These are phyloP conservation scores for Petunia axillaris DNA, from an alignment of 257 asterid species.

Conservation along the genomic window DNA sequence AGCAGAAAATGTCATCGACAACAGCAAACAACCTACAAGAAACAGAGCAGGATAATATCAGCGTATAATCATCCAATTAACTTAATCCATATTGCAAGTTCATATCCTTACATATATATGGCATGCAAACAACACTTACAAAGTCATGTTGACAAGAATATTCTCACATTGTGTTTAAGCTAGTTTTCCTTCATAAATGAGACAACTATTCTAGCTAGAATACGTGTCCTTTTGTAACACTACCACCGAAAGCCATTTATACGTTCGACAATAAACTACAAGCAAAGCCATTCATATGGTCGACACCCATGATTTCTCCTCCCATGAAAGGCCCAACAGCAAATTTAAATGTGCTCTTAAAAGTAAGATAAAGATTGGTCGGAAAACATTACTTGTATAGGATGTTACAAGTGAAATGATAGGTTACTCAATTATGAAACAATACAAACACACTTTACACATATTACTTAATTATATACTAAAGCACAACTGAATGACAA, in stretches of 20 bases:
- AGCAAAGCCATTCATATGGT: neutral
- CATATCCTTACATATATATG: neutral
- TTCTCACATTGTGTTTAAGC: neutral
- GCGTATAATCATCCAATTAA: neutral
- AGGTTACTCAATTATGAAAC: too few relatives aligned
- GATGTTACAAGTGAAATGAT: too few relatives aligned
- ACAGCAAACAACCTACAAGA: constrained; percentile 69
- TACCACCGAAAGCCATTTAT: neutral
- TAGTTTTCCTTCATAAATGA: neutral
- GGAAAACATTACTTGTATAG: neutral
- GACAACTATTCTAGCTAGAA: neutral
- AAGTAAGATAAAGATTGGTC: neutral
- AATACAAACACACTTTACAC: neutral
- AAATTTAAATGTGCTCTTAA: neutral
- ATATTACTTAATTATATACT: neutral
- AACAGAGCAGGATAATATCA: neutral
- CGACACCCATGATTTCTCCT: neutral
- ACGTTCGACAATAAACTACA: neutral
- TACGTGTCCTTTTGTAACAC: neutral
- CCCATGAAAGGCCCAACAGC: neutral
- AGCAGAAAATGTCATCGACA: constrained; percentile 89
- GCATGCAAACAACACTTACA: neutral
- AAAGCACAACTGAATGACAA: neutral
- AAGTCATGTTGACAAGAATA: neutral
- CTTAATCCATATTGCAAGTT: neutral